These are phyloP conservation scores for Penicillium occitanis DNA, from an alignment of 2,329 filamentous ascomycete genomes.

Conservation along the genomic window DNA sequence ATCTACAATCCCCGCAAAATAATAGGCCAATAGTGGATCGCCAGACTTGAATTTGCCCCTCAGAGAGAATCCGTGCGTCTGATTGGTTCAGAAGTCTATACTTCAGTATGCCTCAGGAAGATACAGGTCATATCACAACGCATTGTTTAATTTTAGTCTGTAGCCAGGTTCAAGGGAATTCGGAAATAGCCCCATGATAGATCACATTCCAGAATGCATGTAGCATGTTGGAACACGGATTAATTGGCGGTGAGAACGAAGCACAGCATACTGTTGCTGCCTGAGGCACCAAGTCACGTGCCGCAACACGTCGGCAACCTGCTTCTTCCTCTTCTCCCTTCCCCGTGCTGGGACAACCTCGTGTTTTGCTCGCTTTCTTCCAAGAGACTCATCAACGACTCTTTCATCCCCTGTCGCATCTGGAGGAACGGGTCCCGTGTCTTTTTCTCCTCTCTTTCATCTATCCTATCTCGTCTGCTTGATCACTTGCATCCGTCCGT, in stretches of 20 bases:
- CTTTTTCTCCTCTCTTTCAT: constrained; percentile 9
- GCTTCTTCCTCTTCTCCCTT: neutral
- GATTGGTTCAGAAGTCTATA: constrained; percentile 16
- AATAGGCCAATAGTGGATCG: constrained; percentile 13
- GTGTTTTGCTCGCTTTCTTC: neutral
- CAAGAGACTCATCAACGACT: neutral
- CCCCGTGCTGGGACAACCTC: neutral
- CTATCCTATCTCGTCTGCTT: constrained; percentile 4
- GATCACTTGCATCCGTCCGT: constrained; percentile 4
- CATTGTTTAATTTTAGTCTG: neutral
- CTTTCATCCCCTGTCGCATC: constrained; percentile 8
- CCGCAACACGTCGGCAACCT: constrained; percentile 6
- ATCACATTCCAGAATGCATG: neutral
- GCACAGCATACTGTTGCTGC: neutral
- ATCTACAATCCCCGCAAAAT: constrained; percentile 11
- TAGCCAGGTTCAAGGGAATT: neutral
- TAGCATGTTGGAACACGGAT: neutral
- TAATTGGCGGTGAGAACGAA: constrained; percentile 12
- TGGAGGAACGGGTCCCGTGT: constrained; percentile 24
- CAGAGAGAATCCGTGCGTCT: neutral
- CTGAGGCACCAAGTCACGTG: constrained; percentile 14
- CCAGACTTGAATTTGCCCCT: constrained; percentile 9
- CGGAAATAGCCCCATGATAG: neutral
- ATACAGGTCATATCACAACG: neutral
- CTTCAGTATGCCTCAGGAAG: neutral